Base-by-base conservation (phyloP, 2,329 filamentous ascomycete genomes). In the Nannizziopsis barbatae region DNA sequence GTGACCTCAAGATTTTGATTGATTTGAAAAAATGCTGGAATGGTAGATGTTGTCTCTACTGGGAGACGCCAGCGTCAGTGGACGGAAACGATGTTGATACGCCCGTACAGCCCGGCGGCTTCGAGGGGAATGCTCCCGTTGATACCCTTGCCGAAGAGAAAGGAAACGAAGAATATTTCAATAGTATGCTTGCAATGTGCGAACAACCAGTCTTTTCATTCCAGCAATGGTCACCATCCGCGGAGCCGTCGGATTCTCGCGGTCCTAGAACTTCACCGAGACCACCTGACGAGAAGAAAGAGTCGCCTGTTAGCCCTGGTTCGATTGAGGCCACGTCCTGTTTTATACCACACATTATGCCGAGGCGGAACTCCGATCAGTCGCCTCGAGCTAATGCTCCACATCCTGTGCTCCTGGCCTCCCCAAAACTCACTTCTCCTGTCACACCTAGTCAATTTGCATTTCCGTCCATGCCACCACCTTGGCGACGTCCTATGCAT, bases 11-110 rank as follows among this genome's bases (percentile, higher is more conserved):
- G 65, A 94, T 96, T 55, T 74, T 98, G 32, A 81, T 84, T 27
- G 92, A 98, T 65, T 71, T 98, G 53, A 98, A 98, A 65, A 93
- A 95, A 63, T 96, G 92, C 62, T 98, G 92, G 92, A 82, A 89
- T 63, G 79, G 89, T 45, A 86, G 92, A 15, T 96, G 89, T 62
- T 81, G 84, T 0, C 70, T 89, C 48, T 95, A 89, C 62, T 98
- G 92, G 90, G 86, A 94, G 53, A 77, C 76, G 0, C 72, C 79
- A 0, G 79, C 86, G 41, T 81, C 81, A 32, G 74, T 82, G 55
- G 75, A 78, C 39, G 71, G 79, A 9, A 45, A 36, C 10, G 75
- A 74, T 11, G 72, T 80, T 2, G 79, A 86, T 20, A 73, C 77
- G 14, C 78, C 84, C 11, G 84, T 95, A 42, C 64, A 75, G 0